Evolutionary conservation across 768 basidiomycete species (phyloP).

Genomic region (Naganishia onofrii): DNA sequence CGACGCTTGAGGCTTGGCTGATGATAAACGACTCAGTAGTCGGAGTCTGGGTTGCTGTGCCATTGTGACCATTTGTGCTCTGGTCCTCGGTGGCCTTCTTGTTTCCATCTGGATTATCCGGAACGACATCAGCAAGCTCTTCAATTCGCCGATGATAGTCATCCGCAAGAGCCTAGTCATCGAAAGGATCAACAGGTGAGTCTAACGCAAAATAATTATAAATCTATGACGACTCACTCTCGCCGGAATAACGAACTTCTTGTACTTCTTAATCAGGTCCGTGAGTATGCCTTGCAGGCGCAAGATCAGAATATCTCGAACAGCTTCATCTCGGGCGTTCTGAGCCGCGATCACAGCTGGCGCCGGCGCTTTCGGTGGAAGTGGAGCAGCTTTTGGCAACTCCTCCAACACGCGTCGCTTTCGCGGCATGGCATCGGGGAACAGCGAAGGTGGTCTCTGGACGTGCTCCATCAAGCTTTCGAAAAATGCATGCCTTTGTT

Average conservation of each 20-base stretch:
- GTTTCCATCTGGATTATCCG: background rate
- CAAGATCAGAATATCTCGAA: slow-evolving; percentile 77
- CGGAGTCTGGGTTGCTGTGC: background rate
- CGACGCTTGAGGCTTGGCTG: background rate
- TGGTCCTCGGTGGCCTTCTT: background rate
- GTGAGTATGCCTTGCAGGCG: slow-evolving; percentile 84
- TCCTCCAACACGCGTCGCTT: slow-evolving; percentile 79
- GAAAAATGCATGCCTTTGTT: slow-evolving; percentile 75
- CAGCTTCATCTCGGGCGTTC: slow-evolving; percentile 73
- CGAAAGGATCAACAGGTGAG: background rate
- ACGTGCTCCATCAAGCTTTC: slow-evolving; percentile 67
- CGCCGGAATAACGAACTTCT: slow-evolving; percentile 30
- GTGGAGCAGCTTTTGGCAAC: slow-evolving; percentile 81
- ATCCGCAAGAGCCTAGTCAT: background rate
- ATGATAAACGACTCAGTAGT: background rate
- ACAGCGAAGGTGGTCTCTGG: slow-evolving; percentile 73
- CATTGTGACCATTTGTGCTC: background rate
- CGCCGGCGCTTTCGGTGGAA: slow-evolving; percentile 77
- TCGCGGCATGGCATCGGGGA: slow-evolving; percentile 82
- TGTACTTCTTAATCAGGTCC: slow-evolving; percentile 76
- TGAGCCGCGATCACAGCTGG: slow-evolving; percentile 78
- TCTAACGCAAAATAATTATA: too few species aligned
- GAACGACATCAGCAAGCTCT: background rate
- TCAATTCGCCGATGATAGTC: background rate
- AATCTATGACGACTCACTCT: slow-evolving; percentile 5